Conservation (phyloP, 148 eudicot genomes). For the Camellia japonica region DNA sequence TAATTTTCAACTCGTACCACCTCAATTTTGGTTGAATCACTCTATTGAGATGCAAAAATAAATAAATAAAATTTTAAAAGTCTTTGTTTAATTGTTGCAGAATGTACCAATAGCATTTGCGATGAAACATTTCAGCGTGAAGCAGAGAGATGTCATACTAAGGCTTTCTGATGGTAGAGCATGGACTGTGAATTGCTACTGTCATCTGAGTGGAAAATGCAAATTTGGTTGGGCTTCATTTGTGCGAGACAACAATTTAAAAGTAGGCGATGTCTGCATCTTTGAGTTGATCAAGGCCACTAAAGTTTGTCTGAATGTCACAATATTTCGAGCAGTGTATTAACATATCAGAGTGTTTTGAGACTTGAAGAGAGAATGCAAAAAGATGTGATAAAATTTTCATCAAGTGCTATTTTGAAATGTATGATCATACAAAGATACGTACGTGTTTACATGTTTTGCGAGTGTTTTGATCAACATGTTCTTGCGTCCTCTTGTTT, state of each 20-base stretch:
- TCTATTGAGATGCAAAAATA: not conserved
- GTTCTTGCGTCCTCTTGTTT: too few species aligned
- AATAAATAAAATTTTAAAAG: too few species aligned
- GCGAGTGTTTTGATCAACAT: too few species aligned
- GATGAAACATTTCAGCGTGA: not conserved
- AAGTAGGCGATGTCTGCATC: constrained; percentile 33
- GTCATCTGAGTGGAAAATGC: not conserved
- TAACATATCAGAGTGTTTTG: not conserved
- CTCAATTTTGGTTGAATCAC: not conserved
- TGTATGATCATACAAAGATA: too few species aligned
- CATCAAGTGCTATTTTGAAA: too few species aligned
- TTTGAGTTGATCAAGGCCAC: constrained; percentile 20
- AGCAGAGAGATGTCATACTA: not conserved
- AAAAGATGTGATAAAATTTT: too few species aligned
- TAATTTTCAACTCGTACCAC: not conserved
- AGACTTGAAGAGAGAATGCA: not conserved
- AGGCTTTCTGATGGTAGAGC: not conserved
- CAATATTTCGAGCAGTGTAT: not conserved
- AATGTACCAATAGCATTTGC: not conserved
- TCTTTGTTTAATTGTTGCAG: constrained; percentile 6
- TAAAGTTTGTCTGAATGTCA: constrained; percentile 17
- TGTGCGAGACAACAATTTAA: constrained; percentile 28
- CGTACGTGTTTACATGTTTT: too few species aligned
- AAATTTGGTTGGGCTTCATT: constrained; percentile 5
- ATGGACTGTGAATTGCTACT: constrained; percentile 11